Evolutionary conservation across 1,284 basidiomycete species (phyloP).

Genomic region (Neonothopanus nambi): DNA sequence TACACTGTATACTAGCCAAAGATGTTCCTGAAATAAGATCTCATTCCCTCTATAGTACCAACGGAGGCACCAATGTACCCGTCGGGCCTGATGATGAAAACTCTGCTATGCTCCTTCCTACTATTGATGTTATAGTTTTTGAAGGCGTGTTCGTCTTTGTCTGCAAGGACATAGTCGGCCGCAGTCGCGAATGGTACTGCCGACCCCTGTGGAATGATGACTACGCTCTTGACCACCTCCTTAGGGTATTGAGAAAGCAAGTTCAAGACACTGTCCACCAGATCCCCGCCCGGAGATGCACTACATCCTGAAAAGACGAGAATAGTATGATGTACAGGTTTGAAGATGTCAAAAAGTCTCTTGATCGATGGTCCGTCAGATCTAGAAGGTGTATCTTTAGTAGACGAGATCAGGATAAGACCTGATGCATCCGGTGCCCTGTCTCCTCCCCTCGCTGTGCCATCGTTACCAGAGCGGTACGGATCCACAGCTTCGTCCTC

Average conservation of each 20-base stretch:
- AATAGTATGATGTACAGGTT: slow-evolving; percentile 11
- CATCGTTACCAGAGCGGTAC: slow-evolving; percentile 21
- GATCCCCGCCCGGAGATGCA: background rate
- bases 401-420: slow-evolving; percentile 17
- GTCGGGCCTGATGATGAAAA: slow-evolving; percentile 23
- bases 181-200: background rate
- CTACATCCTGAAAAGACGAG: slow-evolving; percentile 11
- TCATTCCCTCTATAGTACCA: slow-evolving; percentile 5
- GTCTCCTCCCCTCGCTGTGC: slow-evolving; percentile 28
- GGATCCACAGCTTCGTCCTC: slow-evolving; percentile 14
- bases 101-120: background rate
- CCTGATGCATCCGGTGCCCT: slow-evolving; percentile 33
- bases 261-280: background rate
- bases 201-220: background rate
- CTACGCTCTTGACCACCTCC: background rate
- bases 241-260: background rate
- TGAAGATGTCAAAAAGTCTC: slow-evolving; percentile 16
- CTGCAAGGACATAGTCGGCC: slow-evolving; percentile 1
- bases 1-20: background rate
- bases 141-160: slow-evolving; percentile 8
- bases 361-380: slow-evolving; percentile 19
- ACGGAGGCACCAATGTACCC: slow-evolving; percentile 17
- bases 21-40: slow-evolving; percentile 18
- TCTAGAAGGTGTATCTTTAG: slow-evolving; percentile 10
- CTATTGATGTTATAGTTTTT: slow-evolving; percentile 1